phyloP scores from a whole-genome alignment of 768 basidiomycete species.

The Phylloporus sp. region DNA sequence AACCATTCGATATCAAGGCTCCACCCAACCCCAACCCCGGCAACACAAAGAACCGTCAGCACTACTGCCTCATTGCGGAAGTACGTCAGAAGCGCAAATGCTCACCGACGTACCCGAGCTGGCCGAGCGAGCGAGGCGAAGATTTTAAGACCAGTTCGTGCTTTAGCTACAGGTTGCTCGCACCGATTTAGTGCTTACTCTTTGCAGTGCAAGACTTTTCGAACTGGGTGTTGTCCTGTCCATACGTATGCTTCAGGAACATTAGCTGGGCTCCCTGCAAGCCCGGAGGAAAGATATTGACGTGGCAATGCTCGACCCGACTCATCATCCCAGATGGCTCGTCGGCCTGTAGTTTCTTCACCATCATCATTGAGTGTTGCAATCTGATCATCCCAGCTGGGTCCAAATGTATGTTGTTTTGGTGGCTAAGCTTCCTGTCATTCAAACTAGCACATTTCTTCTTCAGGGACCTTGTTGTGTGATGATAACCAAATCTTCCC shows the following conservation, averaged over 20 bases:
- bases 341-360: constrained; percentile 2
- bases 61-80: constrained; percentile 8
- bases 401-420: not conserved
- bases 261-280: not conserved
- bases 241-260: constrained; percentile 1
- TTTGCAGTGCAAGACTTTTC: not conserved
- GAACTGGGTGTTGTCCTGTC: not conserved
- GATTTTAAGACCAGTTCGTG: constrained; percentile 2
- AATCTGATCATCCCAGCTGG: constrained; percentile 1
- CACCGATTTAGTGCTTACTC: not conserved
- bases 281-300: not conserved
- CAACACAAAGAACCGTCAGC: not conserved
- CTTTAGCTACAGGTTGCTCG: not conserved
- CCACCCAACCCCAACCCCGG: not conserved
- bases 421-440: not conserved
- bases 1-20: constrained; percentile 1
- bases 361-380: constrained; percentile 10
- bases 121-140: constrained; percentile 1
- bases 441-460: not conserved
- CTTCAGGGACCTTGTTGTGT: constrained; percentile 5
- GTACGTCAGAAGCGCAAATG: constrained; percentile 10
- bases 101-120: not conserved
- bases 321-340: constrained; percentile 1
- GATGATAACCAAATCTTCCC: constrained; percentile 6
- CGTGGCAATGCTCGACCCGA: constrained; percentile 3